Evolutionary conservation across 495 filamentous ascomycete genomes (phyloP).

Genomic region (Daldinia childiae): DNA sequence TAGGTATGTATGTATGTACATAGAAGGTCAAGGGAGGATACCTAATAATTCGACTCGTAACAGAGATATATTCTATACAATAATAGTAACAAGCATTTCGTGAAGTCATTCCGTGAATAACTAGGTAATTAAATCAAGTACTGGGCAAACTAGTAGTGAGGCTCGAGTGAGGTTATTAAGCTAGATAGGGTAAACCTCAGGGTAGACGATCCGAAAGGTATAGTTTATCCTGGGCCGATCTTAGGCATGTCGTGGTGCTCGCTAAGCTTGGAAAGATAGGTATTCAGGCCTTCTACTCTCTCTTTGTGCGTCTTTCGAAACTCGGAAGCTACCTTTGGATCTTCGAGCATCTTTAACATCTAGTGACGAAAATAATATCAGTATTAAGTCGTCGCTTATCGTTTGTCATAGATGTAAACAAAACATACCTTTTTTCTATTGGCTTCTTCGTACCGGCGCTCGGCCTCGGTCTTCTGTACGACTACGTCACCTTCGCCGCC

Average conservation of each 20-base stretch:
- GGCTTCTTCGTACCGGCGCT: slow-evolving; percentile 80
- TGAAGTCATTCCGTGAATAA: background rate
- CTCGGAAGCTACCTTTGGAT: slow-evolving; percentile 61
- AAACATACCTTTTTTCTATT: slow-evolving; percentile 77
- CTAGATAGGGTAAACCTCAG: background rate
- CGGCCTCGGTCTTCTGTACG: slow-evolving; percentile 81
- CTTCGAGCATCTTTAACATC: slow-evolving; percentile 71
- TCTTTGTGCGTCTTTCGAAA: slow-evolving; percentile 97
- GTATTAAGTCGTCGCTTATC: background rate
- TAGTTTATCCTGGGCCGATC: slow-evolving; percentile 74
- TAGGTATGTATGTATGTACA: background rate
- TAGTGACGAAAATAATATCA: slow-evolving; percentile 63
- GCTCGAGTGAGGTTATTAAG: background rate
- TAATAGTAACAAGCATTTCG: background rate
- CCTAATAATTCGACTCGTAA: background rate
- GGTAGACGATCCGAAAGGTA: background rate
- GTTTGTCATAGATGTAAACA: background rate
- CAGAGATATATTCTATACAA: slow-evolving; percentile 2
- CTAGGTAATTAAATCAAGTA: background rate
- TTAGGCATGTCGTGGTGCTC: slow-evolving; percentile 99
- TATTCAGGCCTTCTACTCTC: slow-evolving; percentile 94
- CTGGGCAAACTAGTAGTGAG: background rate
- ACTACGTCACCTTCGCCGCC: slow-evolving; percentile 35
- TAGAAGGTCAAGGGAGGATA: background rate
- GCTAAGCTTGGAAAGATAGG: slow-evolving; percentile 87